These are phyloP conservation scores for Nepenthes mirabilis DNA, from an alignment of 148 eudicot species.

Conservation along the genomic window DNA sequence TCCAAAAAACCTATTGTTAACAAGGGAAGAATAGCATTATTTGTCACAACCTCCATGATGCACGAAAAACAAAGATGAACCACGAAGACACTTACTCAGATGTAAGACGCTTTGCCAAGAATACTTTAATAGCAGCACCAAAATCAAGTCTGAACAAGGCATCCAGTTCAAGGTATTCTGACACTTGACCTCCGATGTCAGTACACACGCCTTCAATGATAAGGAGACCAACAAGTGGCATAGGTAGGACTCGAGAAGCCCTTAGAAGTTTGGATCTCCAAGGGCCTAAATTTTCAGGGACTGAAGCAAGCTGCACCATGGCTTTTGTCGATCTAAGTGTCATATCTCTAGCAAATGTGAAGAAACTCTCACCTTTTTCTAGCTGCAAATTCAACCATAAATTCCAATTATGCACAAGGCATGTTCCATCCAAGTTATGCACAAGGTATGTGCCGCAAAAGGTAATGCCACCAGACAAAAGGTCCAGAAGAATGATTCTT, in stretches of 20 bases:
- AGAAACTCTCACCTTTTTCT: conserved; percentile 85
- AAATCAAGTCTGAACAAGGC: conserved; percentile 89
- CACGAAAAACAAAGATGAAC: not conserved
- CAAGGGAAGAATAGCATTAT: not conserved
- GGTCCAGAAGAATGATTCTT: too few species aligned
- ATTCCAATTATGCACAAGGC: not conserved
- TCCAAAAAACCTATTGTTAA: not conserved
- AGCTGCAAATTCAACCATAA: conserved; percentile 27
- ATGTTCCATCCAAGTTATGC: not conserved
- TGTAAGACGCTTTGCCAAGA: conserved; percentile 79
- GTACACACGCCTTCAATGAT: conserved; percentile 72
- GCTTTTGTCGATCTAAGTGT: conserved; percentile 78
- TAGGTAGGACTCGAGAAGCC: conserved; percentile 92
- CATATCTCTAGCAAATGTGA: conserved; percentile 93
- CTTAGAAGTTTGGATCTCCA: conserved; percentile 91
- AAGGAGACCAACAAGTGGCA: conserved; percentile 94
- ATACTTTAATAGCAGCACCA: conserved; percentile 89
- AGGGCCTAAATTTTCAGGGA: conserved; percentile 69
- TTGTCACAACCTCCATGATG: not conserved
- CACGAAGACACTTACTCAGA: conserved; percentile 64
- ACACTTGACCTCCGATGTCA: conserved; percentile 44
- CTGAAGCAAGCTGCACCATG: conserved; percentile 41
- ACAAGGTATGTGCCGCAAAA: not conserved
- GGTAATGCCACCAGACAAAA: not conserved
- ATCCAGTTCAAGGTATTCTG: conserved; percentile 70